Conservation (phyloP, 208 protist species). For the Trypanosoma cruzi region DNA sequence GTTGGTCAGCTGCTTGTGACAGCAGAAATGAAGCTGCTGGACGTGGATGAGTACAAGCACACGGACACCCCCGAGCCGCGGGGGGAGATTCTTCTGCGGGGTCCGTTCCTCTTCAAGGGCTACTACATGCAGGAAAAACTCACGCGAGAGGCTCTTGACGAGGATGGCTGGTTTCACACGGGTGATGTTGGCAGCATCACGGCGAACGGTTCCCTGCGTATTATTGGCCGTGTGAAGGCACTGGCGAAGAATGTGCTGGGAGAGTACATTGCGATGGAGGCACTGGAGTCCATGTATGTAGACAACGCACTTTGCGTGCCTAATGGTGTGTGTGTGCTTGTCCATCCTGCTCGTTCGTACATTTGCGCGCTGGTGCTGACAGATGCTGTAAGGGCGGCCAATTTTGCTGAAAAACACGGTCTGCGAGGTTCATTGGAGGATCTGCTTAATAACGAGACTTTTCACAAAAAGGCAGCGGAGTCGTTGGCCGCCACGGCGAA, state of each 20-base stretch:
- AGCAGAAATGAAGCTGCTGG: slow-evolving; percentile 65
- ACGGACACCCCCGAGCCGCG: slow-evolving; percentile 45
- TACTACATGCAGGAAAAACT: slow-evolving; percentile 85
- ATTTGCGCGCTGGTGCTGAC: slow-evolving; percentile 71
- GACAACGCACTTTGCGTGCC: slow-evolving; percentile 46
- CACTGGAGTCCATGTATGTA: slow-evolving; percentile 59
- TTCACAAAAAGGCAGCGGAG: slow-evolving; percentile 37
- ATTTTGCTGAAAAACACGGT: neutral
- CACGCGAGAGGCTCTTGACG: slow-evolving; percentile 64
- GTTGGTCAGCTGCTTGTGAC: slow-evolving; percentile 27
- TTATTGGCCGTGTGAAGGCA: slow-evolving; percentile 69
- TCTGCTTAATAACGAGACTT: slow-evolving; percentile 33
- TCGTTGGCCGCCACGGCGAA: slow-evolving; percentile 42
- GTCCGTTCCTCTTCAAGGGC: slow-evolving; percentile 65
- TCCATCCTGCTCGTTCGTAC: slow-evolving; percentile 64
- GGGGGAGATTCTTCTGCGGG: slow-evolving; percentile 81
- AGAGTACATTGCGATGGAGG: slow-evolving; percentile 77
- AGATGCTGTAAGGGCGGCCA: slow-evolving; percentile 11
- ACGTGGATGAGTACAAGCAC: slow-evolving; percentile 67
- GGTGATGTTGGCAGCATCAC: slow-evolving; percentile 39
- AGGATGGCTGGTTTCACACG: slow-evolving; percentile 76
- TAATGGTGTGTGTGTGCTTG: slow-evolving; percentile 70
- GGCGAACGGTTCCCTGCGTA: slow-evolving; percentile 31
- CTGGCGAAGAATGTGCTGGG: slow-evolving; percentile 63
- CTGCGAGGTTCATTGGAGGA: slow-evolving; percentile 1